Conservation (phyloP, 441 rosid genomes). For the Viola pubescens region DNA sequence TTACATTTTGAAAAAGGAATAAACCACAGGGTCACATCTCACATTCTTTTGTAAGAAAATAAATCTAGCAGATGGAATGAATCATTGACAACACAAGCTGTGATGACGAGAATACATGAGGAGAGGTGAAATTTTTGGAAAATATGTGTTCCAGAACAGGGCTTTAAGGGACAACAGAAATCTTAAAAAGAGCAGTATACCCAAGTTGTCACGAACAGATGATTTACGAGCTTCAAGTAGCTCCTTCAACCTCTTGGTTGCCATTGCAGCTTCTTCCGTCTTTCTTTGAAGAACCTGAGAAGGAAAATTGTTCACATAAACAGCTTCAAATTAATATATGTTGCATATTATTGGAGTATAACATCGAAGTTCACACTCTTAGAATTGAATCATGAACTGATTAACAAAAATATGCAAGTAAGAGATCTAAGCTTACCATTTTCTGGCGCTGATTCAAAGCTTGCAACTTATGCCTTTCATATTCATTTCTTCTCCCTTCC, state of each 20-base stretch:
- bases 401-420: slow-evolving; percentile 2
- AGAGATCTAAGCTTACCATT: slow-evolving; percentile 49
- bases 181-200: slow-evolving; percentile 27
- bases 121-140: slow-evolving; percentile 1
- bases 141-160: slow-evolving; percentile 13
- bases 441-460: slow-evolving; percentile 96
- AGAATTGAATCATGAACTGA: slow-evolving; percentile 3
- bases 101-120: not conserved
- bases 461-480: slow-evolving; percentile 96
- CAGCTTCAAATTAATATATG: not conserved
- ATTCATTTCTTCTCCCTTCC: slow-evolving; percentile 95
- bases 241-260: slow-evolving; percentile 94
- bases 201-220: slow-evolving; percentile 64
- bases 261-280: slow-evolving; percentile 99
- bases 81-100: slow-evolving; percentile 9
- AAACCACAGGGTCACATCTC: not conserved
- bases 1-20: slow-evolving; percentile 9
- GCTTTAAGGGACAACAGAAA: slow-evolving; percentile 4
- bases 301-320: slow-evolving; percentile 12
- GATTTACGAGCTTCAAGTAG: slow-evolving; percentile 92
- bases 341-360: not conserved
- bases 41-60: slow-evolving; percentile 2
- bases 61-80: slow-evolving; percentile 6
- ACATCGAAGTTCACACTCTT: slow-evolving; percentile 1
- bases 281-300: slow-evolving; percentile 95